phyloP scores from a whole-genome alignment of 371 early-diverging fungal genomes.

The Phascolomyces articulosus region DNA sequence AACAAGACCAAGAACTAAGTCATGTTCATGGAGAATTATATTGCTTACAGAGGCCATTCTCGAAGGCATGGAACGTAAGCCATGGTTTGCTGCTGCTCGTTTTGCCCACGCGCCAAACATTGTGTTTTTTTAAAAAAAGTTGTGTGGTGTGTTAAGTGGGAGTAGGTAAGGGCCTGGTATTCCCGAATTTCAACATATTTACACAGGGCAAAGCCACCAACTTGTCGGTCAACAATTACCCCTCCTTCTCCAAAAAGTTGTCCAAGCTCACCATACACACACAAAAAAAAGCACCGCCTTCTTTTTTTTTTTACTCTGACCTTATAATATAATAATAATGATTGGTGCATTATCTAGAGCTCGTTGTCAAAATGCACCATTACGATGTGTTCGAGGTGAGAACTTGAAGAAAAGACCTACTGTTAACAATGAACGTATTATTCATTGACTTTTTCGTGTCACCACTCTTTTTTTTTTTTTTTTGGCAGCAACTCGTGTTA shows the following conservation, averaged over 20 bases:
- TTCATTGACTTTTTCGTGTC: not conserved
- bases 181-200: not conserved
- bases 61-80: not conserved
- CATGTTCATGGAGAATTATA: too few species aligned
- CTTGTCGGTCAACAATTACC: not conserved
- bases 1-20: too few species aligned
- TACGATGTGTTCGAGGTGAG: conserved; percentile 10
- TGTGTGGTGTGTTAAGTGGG: not conserved
- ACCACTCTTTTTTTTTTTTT: not conserved
- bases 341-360: conserved; percentile 7
- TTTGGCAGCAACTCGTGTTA: conserved; percentile 2
- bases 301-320: too few species aligned
- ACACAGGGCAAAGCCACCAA: not conserved
- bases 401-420: not conserved
- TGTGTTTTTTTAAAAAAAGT: not conserved
- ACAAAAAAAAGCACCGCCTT: not conserved
- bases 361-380: conserved; percentile 1
- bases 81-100: conserved; percentile 3
- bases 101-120: conserved; percentile 9
- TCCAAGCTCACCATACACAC: not conserved
- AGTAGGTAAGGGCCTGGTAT: not conserved
- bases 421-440: not conserved
- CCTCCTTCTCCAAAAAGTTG: too few species aligned
- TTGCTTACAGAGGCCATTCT: conserved; percentile 4
- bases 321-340: not conserved